Evolutionary conservation across 352 stramenopile species (phyloP), one percentile per base, ranked within the genome.

Genomic region (Phytophthora crassamura): DNA sequence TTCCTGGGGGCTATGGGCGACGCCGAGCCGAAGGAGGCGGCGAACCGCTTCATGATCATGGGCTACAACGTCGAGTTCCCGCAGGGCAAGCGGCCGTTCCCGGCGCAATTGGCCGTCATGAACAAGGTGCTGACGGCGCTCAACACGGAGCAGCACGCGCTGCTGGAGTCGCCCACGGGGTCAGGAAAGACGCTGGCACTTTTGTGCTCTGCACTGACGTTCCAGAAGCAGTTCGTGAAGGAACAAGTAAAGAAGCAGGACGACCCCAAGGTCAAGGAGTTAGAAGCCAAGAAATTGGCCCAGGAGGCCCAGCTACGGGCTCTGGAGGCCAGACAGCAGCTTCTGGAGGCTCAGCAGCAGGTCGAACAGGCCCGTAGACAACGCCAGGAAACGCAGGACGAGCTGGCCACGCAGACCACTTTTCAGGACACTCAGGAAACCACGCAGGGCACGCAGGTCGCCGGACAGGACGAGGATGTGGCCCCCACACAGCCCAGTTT

Each of bases 121-220:
- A 94, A 79, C 71, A 94, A 94, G 45, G 86, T 94, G 53, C 58
- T 96, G 35, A 59, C 83, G 34, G 88, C 89, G 42, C 75, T 96
- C 39, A 94, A 95, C 62, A 89, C 70, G 30, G 38, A 77, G 9
- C 83, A 95, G 55, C 90, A 96, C 53, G 89, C 89, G 43, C 70
- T 96, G 49, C 69, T 96, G 20, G 89, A 96, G 70, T 94, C 85
- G 11, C 89, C 88, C 0, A 96, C 89, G 7, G 88, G 89, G 4
- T 91, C 81, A 0, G 89, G 89, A 40, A 96, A 96, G 73, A 96
- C 88, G 16, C 71, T 96, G 47, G 89, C 89, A 51, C 68, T 96
- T 39, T 62, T 96, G 33, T 95, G 89, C 73, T 91, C 85, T 14
- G 81, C 84, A 30, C 71, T 96, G 20, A 93, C 84, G 40, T 96